Percentiles rank a stretch among this genome's conserved stretches.
Evolutionary conservation across 306 rosid genomes (phyloP).

Genomic region (Begonia peltatifolia): DNA sequence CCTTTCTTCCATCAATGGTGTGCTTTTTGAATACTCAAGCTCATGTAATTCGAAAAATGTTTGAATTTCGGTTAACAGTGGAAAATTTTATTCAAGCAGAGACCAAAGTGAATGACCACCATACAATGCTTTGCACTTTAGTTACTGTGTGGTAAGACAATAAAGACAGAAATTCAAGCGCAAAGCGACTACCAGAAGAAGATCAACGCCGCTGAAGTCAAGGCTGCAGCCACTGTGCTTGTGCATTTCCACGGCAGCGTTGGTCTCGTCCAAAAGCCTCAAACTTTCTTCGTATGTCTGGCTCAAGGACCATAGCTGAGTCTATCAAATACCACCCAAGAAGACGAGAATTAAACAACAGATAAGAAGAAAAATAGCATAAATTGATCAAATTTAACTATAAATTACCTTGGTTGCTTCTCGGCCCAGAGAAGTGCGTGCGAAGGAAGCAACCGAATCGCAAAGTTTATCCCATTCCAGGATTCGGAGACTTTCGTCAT

Average conservation of each 20-base stretch:
- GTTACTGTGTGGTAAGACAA: neutral
- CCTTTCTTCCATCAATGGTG: too few relatives aligned
- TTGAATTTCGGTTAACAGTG: too few relatives aligned
- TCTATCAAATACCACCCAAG: conserved; percentile 22
- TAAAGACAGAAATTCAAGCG: neutral
- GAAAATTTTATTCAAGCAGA: too few relatives aligned
- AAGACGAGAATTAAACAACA: neutral
- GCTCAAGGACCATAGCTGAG: conserved; percentile 49
- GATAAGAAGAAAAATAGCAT: neutral
- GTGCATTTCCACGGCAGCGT: conserved; percentile 74
- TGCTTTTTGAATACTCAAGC: too few relatives aligned
- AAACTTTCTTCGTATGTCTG: conserved; percentile 60
- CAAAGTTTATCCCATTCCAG: conserved; percentile 88
- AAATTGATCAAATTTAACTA: too few relatives aligned
- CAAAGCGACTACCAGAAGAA: conserved; percentile 34
- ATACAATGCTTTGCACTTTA: too few relatives aligned
- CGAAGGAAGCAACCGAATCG: conserved; percentile 70
- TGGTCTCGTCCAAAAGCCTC: conserved; percentile 66
- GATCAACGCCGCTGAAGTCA: conserved; percentile 52
- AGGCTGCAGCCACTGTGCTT: conserved; percentile 63
- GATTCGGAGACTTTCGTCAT: conserved; percentile 55
- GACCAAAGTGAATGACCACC: too few relatives aligned
- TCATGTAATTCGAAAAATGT: too few relatives aligned
- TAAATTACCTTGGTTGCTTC: conserved; percentile 46
- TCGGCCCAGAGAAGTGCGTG: conserved; percentile 70